Base-by-base conservation (phyloP, 495 filamentous ascomycete species). In the Penicillium parvum region DNA sequence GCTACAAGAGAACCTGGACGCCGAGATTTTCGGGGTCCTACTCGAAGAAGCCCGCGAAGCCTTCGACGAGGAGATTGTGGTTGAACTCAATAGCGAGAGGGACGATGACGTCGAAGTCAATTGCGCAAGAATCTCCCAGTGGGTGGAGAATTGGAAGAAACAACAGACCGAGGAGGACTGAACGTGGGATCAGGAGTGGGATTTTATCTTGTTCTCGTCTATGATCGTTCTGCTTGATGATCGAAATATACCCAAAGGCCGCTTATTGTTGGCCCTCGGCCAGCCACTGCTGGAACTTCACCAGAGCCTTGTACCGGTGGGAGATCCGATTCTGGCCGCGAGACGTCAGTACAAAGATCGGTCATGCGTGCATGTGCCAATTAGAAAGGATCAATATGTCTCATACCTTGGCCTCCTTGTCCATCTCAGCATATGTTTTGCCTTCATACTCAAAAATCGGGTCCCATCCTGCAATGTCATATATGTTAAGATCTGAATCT, bases 391-490 rank as follows among this genome's bases (percentile, higher is more conserved):
- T n/a, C n/a, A n/a, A n/a, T n/a, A n/a, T n/a, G n/a, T 34, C 11
- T 28, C 18, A 53, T 57, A 73, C 71, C 66, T 99, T 99, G 58
- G 82, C 82, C 19, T 66, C 74, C 64, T 89, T 88, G 34, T 88
- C 85, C 92, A 99, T 99, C 71, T 99, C 92, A 17, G 92, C 94
- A 58, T 95, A 97, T 66, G 92, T 98, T 66, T 88, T 68, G 34
- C 90, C 91, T 50, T 91, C 78, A 53, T 92, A 90, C 67, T 99
- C 92, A 53, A 99, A 99, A 35, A 95, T 85, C 0, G 94, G 80
- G 60, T 99, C 92, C 92, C 94, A 97, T 9, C 90, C 90, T 89
- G 29, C 7, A 35, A 10, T 1, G 23, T 1, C 20, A 17, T 11
- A 9, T 42, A 21, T 27, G 21, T 41, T 4, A 43, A 42, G 17